Evolutionary conservation across 2,329 filamentous ascomycete genomes (phyloP).

Genomic region (Monosporascus sp.): DNA sequence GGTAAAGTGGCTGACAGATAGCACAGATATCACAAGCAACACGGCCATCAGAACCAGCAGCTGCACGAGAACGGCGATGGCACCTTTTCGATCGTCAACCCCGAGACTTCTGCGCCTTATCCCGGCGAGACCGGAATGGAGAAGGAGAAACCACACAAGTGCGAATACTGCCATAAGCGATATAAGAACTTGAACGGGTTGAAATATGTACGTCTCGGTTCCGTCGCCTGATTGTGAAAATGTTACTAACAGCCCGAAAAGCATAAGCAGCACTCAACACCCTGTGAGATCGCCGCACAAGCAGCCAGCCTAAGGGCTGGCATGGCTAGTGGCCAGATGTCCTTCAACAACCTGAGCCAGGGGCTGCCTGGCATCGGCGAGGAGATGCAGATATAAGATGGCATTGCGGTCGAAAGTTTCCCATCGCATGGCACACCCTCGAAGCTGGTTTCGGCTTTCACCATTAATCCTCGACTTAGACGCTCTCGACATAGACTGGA

Average conservation of each 20-base stretch:
- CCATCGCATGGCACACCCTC: not conserved
- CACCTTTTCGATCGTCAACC: constrained; percentile 97
- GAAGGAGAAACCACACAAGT: constrained; percentile 98
- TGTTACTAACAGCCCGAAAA: constrained; percentile 32
- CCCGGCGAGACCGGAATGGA: constrained; percentile 98
- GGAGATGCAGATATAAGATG: constrained; percentile 37
- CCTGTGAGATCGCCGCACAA: constrained; percentile 78
- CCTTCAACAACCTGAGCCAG: constrained; percentile 21
- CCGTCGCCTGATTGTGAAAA: not conserved
- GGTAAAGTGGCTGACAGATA: constrained; percentile 22
- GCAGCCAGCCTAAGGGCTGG: constrained; percentile 37
- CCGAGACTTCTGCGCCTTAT: constrained; percentile 88
- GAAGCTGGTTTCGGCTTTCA: constrained; percentile 4
- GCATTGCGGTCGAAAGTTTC: not conserved
- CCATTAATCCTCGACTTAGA: constrained; percentile 22
- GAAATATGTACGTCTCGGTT: constrained; percentile 67
- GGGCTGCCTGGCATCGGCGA: constrained; percentile 53
- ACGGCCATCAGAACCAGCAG: constrained; percentile 95
- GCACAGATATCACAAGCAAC: constrained; percentile 63
- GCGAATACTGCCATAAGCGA: constrained; percentile 92
- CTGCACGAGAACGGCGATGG: constrained; percentile 95
- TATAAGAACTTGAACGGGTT: constrained; percentile 99
- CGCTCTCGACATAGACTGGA: constrained; percentile 26
- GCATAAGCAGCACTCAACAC: constrained; percentile 77
- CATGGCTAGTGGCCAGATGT: constrained; percentile 26